Base-by-base conservation (phyloP, 805 yeast genomes). In the Starmerella floris region DNA sequence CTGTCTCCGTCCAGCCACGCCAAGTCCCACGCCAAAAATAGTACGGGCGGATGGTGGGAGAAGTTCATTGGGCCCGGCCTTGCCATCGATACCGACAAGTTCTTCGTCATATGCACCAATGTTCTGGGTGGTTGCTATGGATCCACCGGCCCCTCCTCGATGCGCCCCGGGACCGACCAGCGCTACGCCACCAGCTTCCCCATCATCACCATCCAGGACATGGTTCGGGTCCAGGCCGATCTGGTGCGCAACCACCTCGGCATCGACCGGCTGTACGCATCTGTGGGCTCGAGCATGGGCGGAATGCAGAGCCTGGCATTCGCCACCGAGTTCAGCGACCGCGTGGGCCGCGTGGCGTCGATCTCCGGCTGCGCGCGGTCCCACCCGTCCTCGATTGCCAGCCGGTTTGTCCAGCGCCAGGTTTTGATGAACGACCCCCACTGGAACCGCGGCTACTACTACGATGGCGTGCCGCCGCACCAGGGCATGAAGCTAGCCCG, bases 301-400 rank as follows among this genome's bases (percentile, higher is more conserved):
- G 96, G 95, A n/a, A 84, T 87, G 95, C 95, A 85, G 63, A 77
- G 88, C 8, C 68, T 87, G 42, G 94, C 95, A 0, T 83, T 76
- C 60, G 94, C 84, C 1, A 71, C 75, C 57, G 94, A 81, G 56
- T 87, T 81, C 54, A 81, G 93, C 1, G 77, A 79, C 37, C 72
- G 69, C 43, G 95, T 85, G 3, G 72, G 70, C 5, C 76, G 79
- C 41, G 69, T 87, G 2, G 73, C 84, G 1, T 72, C 83, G n/a
- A 82, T 87, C 23, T 78, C 88, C 34, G 95, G 94, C 2, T 85
- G 95, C 65, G 94, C 94, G 2, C 71, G 93, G 56, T 83, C 95
- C 1, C 95, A 87, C 59, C 96, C 96, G 1, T 81, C 81, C 51
- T 83, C 95, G 2, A 83, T 87, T 50, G 96, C 95, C 3, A 77